Conservation (phyloP, 805 yeast species). For the Candida argentea region DNA sequence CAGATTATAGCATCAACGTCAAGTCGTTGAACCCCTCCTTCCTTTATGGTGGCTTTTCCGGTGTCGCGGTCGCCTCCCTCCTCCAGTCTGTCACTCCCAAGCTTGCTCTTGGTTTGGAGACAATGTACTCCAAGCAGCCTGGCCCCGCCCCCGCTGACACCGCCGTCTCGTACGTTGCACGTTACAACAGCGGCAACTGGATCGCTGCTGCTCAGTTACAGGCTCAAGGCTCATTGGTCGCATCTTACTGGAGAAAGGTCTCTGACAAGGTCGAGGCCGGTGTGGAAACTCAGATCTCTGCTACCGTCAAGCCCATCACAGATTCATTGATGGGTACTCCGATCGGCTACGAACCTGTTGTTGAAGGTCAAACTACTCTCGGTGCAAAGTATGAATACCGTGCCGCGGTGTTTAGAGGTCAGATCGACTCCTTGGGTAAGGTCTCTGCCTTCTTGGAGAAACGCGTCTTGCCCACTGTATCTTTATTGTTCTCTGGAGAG, state of each 20-base stretch:
- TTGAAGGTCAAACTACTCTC: constrained; percentile 85
- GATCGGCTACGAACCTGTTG: constrained; percentile 71
- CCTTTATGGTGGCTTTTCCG: constrained; percentile 66
- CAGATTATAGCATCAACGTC: constrained; percentile 79
- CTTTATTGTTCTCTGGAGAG: constrained; percentile 84
- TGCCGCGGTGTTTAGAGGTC: constrained; percentile 92
- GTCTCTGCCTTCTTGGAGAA: constrained; percentile 87
- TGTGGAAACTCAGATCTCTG: constrained; percentile 74
- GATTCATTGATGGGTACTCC: constrained; percentile 71
- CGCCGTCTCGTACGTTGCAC: constrained; percentile 79
- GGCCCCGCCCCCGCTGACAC: constrained; percentile 73
- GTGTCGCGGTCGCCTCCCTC: constrained; percentile 86
- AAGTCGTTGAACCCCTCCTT: constrained; percentile 86
- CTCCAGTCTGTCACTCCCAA: constrained; percentile 82
- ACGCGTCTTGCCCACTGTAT: constrained; percentile 84
- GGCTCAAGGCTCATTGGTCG: constrained; percentile 83
- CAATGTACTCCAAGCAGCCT: constrained; percentile 74
- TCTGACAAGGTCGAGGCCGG: constrained; percentile 93
- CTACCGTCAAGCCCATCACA: constrained; percentile 62
- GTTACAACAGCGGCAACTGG: constrained; percentile 86
- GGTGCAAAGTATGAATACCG: constrained; percentile 98
- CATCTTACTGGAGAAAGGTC: constrained; percentile 91
- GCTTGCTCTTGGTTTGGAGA: constrained; percentile 84
- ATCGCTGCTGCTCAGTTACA: constrained; percentile 88
- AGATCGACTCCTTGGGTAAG: constrained; percentile 83